Evolutionary conservation across 1,139 yeast species (phyloP), one percentile per base, ranked within the genome.

Genomic region (Diutina rugosa): DNA sequence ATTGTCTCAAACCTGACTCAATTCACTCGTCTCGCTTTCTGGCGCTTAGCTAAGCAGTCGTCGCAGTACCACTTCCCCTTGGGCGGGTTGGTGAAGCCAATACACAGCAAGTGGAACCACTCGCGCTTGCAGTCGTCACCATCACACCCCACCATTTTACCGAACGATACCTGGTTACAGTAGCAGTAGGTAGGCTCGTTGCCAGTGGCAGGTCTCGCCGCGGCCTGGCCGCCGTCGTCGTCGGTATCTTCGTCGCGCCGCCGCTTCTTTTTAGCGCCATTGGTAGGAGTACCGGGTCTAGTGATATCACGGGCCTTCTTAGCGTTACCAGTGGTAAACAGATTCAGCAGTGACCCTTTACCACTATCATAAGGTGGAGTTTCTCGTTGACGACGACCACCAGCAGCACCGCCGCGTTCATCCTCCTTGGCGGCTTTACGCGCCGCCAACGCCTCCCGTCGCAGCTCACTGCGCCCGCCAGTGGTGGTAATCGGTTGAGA

Each of bases 121-220:
- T 93, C 98, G 57, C 91, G 78, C 67, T 86, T 86, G 72, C 99
- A 93, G 60, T 86, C 84, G 55, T 87, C 93, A 3, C 97, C 97
- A 67, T 93, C 99, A 71, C 99, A 93, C 2, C 96, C 99, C 59
- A 93, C 97, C 99, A 93, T 93, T 66, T 93, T 98, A 21, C 99
- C 99, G 69, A 88, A 91, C 4, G 98, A 91, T 1, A 90, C 96
- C 67, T 91, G 97, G 68, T 90, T 90, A 73, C 99, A 93, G 71
- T 90, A 90, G 70, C 99, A 93, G 68, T 93, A 93, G 3, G 93
- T 82, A 1, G 96, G 97, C 66, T 93, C 96, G 55, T 32, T 30
- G 6, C 61, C 62, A 10, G 59, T 16, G 10, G 58, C 57, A 49
- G 46, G 10, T 3, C 10, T 51, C 28, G 48, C 12, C 30, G 38